Percentiles rank a stretch among this genome's conserved stretches.
Evolutionary conservation across 306 rosid species (phyloP).

Genomic region (Casuarina cunninghamiana): DNA sequence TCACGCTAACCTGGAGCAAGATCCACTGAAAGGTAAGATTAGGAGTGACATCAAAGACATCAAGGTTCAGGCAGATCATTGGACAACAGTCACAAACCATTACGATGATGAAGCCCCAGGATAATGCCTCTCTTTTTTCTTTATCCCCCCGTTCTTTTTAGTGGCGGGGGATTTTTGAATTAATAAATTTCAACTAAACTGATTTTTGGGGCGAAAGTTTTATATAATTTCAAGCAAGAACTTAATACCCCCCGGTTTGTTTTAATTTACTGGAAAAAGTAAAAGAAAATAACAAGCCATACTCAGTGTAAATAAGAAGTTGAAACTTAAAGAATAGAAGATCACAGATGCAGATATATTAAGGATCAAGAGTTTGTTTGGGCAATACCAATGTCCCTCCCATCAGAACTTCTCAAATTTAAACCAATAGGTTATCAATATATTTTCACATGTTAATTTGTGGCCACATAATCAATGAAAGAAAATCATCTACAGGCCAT

Average conservation of each 20-base stretch:
- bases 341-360: not conserved
- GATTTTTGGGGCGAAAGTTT: not conserved
- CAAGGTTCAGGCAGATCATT: not conserved
- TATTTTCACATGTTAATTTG: not conserved
- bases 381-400: not conserved
- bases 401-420: not conserved
- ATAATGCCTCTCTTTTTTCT: too few relatives aligned
- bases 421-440: not conserved
- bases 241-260: not conserved
- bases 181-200: too few relatives aligned
- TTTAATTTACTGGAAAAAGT: not conserved
- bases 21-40: not conserved
- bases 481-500: not conserved
- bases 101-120: not conserved
- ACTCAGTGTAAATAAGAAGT: not conserved
- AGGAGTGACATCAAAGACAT: not conserved
- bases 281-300: not conserved
- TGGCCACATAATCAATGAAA: slow-evolving; percentile 1
- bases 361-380: not conserved
- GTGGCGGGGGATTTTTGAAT: too few relatives aligned
- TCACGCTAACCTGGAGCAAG: not conserved
- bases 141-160: too few relatives aligned
- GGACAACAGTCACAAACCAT: not conserved
- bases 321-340: not conserved
- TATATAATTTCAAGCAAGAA: not conserved